A percentile compares a stretch with the other conserved stretches of the same genome.
Conservation (phyloP, 2,329 filamentous ascomycete species). For the Xylariaceae sp. region DNA sequence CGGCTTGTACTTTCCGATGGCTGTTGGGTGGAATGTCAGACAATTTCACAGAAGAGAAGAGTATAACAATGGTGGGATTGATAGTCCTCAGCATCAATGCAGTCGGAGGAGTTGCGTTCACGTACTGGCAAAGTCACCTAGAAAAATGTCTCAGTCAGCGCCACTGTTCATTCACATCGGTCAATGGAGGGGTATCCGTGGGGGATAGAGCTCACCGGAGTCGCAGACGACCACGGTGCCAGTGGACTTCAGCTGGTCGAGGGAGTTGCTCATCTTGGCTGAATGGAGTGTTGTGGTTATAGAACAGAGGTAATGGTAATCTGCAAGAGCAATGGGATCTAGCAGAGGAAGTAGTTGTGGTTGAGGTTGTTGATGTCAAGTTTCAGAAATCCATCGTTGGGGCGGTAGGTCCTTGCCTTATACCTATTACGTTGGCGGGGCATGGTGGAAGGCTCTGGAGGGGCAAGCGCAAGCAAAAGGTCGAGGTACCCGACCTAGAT, state of each 20-base stretch:
- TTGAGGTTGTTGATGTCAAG: constrained; percentile 7
- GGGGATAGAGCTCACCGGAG: constrained; percentile 65
- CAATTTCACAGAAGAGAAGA: not conserved
- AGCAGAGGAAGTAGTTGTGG: not conserved
- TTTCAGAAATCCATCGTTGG: constrained; percentile 5
- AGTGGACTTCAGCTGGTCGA: constrained; percentile 94
- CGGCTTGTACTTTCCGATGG: constrained; percentile 99
- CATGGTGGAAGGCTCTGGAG: not conserved
- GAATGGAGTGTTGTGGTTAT: no score
- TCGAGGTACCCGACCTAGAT: not conserved
- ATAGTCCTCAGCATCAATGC: not conserved
- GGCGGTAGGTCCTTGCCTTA: constrained; percentile 1
- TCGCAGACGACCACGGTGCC: constrained; percentile 99
- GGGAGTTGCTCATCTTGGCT: constrained; percentile 70
- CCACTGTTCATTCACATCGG: constrained; percentile 2
- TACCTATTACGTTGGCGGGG: constrained; percentile 11
- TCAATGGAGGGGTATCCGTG: constrained; percentile 1
- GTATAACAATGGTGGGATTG: constrained; percentile 17
- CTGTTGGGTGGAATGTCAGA: constrained; percentile 38
- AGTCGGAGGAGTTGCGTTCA: constrained; percentile 20
- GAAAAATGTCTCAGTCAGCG: constrained; percentile 28
- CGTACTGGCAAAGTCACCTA: constrained; percentile 76
- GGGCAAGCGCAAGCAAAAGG: not conserved
- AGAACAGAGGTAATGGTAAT: no score
- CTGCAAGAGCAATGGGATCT: no score